A percentile compares a stretch with the other conserved stretches of the same genome.
Conservation (phyloP, 768 basidiomycete genomes). For the Pleurotus pulmonarius region DNA sequence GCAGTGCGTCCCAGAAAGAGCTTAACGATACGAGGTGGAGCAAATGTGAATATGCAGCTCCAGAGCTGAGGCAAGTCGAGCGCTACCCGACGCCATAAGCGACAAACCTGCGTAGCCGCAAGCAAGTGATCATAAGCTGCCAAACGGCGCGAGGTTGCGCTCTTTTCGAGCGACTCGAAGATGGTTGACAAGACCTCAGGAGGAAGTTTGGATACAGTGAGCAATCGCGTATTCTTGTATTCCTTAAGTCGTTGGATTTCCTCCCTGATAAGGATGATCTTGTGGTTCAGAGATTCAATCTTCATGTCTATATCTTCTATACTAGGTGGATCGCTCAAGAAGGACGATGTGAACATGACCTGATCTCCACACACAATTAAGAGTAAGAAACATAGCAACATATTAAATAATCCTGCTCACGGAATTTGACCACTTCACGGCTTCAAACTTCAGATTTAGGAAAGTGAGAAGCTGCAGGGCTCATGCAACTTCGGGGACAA, state of each 20-base stretch:
- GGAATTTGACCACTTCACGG: too few species aligned
- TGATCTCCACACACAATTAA: too few species aligned
- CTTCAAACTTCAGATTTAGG: too few species aligned
- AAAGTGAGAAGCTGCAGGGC: too few species aligned
- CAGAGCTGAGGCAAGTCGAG: background rate
- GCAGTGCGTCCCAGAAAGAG: too few species aligned
- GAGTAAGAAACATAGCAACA: too few species aligned
- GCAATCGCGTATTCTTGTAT: background rate
- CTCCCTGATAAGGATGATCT: background rate
- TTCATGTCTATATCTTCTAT: background rate
- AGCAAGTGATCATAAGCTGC: background rate
- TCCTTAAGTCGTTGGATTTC: background rate
- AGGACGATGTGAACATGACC: too few species aligned
- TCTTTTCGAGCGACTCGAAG: background rate
- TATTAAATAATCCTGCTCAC: too few species aligned
- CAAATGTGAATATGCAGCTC: background rate
- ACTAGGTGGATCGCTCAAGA: too few species aligned
- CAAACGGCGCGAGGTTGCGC: background rate
- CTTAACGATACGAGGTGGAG: background rate
- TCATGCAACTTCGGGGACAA: too few species aligned
- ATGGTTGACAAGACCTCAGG: background rate
- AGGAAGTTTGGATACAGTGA: background rate
- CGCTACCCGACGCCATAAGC: background rate
- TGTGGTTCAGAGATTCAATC: background rate
- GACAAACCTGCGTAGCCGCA: background rate